These are phyloP conservation scores for Elongisporangium anandrum DNA, from an alignment of 352 stramenopile species.

Conservation along the genomic window DNA sequence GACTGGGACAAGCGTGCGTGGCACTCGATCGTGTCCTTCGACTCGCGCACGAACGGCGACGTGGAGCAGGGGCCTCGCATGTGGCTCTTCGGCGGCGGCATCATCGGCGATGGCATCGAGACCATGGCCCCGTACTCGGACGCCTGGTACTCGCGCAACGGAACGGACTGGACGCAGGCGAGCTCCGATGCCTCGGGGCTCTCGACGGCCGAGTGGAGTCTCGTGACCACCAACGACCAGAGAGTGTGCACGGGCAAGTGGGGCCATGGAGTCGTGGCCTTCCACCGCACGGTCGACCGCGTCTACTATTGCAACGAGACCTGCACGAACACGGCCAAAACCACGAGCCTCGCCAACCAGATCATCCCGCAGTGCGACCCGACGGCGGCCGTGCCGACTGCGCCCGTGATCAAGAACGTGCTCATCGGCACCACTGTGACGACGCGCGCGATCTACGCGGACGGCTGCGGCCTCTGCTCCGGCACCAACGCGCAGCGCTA, in stretches of 20 bases:
- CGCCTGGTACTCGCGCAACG: constrained; percentile 69
- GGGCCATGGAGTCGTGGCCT: constrained; percentile 58
- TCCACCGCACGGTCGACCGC: constrained; percentile 37
- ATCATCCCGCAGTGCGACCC: constrained; percentile 60
- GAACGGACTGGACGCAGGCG: constrained; percentile 39
- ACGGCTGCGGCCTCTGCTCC: constrained; percentile 61
- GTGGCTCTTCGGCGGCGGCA: constrained; percentile 72
- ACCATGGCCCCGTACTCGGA: constrained; percentile 75
- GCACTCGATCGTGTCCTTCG: constrained; percentile 71
- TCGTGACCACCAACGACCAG: constrained; percentile 35
- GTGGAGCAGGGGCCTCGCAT: constrained; percentile 53
- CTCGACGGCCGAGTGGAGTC: constrained; percentile 76
- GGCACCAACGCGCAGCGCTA: constrained; percentile 37
- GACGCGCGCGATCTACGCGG: constrained; percentile 61
- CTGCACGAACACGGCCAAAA: constrained; percentile 39
- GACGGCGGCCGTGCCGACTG: constrained; percentile 21
- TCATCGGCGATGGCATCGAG: constrained; percentile 62
- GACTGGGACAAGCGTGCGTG: constrained; percentile 71
- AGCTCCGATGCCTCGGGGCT: constrained; percentile 65
- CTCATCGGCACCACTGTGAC: constrained; percentile 38
- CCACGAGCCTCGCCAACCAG: constrained; percentile 46
- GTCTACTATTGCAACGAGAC: constrained; percentile 55
- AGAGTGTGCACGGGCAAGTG: constrained; percentile 71
- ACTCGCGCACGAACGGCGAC: constrained; percentile 60
- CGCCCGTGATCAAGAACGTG: constrained; percentile 29